Percentiles rank a stretch among this genome's conserved stretches.
phyloP scores from a whole-genome alignment of 2,329 filamentous ascomycete genomes.

The Ophidiomyces ophidiicola region DNA sequence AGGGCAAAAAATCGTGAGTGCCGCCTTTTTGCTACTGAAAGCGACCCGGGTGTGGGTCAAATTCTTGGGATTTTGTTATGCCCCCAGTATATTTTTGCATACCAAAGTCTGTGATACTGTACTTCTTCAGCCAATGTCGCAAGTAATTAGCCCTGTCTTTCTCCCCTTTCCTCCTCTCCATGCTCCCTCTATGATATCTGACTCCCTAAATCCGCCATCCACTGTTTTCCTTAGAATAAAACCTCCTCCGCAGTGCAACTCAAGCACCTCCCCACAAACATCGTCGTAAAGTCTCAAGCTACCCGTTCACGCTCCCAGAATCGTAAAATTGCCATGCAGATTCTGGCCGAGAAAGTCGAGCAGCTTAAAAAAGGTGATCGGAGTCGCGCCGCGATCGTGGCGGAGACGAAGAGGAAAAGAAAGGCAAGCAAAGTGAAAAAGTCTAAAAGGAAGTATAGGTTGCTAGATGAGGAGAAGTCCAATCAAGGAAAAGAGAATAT shows the following conservation, averaged over 20 bases:
- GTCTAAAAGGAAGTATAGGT: constrained; percentile 34
- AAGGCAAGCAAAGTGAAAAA: constrained; percentile 36
- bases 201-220: neutral
- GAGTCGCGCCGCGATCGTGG: constrained; percentile 70
- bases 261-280: constrained; percentile 75
- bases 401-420: constrained; percentile 58
- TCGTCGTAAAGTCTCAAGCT: constrained; percentile 88
- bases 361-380: constrained; percentile 59
- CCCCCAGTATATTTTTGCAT: too few relatives aligned
- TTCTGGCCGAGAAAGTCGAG: constrained; percentile 70
- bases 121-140: neutral
- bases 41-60: too few relatives aligned
- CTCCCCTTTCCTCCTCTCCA: neutral
- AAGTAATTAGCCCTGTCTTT: neutral
- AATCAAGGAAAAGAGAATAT: constrained; percentile 13
- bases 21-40: too few relatives aligned
- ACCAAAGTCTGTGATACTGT: neutral
- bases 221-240: constrained; percentile 55
- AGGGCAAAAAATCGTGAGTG: constrained; percentile 77
- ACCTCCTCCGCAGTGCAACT: constrained; percentile 90
- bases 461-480: constrained; percentile 22
- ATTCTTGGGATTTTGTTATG: too few relatives aligned
- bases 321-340: constrained; percentile 64
- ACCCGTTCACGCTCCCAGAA: constrained; percentile 82
- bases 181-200: neutral